These are phyloP conservation scores for Fraxinus nigra DNA, from an alignment of 305 asterid genomes.

Conservation along the genomic window DNA sequence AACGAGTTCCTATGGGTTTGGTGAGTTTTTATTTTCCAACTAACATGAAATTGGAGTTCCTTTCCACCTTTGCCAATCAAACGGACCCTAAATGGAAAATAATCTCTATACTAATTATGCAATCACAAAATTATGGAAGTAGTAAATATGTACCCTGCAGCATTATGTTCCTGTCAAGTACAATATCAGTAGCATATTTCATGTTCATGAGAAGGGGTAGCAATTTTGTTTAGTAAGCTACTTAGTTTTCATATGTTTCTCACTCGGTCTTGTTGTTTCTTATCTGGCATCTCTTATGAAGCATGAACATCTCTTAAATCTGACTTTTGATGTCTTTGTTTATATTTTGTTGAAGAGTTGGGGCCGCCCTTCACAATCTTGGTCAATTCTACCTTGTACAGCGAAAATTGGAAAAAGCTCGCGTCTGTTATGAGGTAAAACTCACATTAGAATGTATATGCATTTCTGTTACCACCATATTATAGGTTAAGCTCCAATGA, in stretches of 20 bases:
- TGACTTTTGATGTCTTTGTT: slow-evolving; percentile 8
- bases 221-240: background rate
- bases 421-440: slow-evolving; percentile 75
- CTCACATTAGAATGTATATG: background rate
- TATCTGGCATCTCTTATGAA: slow-evolving; percentile 14
- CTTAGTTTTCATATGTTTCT: slow-evolving; percentile 8
- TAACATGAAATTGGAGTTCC: no score
- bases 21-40: no score
- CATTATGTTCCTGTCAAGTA: background rate
- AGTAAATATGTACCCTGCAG: background rate
- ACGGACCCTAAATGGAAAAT: background rate
- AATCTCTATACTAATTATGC: background rate
- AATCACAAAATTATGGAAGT: background rate
- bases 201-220: background rate
- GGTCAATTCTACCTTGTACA: slow-evolving; percentile 80
- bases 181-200: background rate
- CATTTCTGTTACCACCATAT: slow-evolving; percentile 18
- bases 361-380: slow-evolving; percentile 93
- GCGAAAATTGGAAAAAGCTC: slow-evolving; percentile 66
- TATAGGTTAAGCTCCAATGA: slow-evolving; percentile 15
- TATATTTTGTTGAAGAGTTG: slow-evolving; percentile 57
- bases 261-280: background rate
- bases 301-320: slow-evolving; percentile 13
- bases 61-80: no score
- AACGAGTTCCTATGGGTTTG: no score